Percentiles rank a stretch among this genome's conserved stretches.
These are phyloP conservation scores for Penicillium sp. DNA, from an alignment of 2,329 filamentous ascomycete genomes.

Conservation along the genomic window DNA sequence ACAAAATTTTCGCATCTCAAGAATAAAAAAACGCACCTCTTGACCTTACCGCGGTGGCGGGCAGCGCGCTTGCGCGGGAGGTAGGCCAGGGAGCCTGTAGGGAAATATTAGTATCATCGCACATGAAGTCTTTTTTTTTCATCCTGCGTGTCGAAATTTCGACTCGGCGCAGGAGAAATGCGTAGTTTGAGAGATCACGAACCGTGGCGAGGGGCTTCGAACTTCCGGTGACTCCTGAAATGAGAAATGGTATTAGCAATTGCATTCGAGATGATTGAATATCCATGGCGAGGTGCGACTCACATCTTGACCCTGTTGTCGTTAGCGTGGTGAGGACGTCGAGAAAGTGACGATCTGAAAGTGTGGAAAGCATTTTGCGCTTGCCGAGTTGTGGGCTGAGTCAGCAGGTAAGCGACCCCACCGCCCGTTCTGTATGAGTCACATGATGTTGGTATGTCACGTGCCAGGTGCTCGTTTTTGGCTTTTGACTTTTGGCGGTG, in stretches of 20 bases:
- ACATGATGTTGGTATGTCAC: not conserved
- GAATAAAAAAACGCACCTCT: conserved; percentile 73
- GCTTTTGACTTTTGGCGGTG: not conserved
- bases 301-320: conserved; percentile 57
- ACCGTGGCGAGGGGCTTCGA: conserved; percentile 93
- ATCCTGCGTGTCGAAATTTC: conserved; percentile 34
- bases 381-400: conserved; percentile 53
- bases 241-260: conserved; percentile 37
- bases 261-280: conserved; percentile 13
- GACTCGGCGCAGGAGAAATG: conserved; percentile 61
- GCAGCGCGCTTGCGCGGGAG: conserved; percentile 90
- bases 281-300: conserved; percentile 35
- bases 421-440: conserved; percentile 12
- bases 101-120: conserved; percentile 41
- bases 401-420: conserved; percentile 43
- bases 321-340: conserved; percentile 47
- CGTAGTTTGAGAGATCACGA: conserved; percentile 66
- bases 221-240: conserved; percentile 66
- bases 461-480: not conserved
- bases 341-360: conserved; percentile 49
- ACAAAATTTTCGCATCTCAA: conserved; percentile 21
- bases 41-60: conserved; percentile 95
- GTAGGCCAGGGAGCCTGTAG: conserved; percentile 74
- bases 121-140: conserved; percentile 28
- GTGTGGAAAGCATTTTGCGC: conserved; percentile 47